These are phyloP conservation scores for Bullera alba DNA, from an alignment of 768 basidiomycete genomes.

Conservation along the genomic window DNA sequence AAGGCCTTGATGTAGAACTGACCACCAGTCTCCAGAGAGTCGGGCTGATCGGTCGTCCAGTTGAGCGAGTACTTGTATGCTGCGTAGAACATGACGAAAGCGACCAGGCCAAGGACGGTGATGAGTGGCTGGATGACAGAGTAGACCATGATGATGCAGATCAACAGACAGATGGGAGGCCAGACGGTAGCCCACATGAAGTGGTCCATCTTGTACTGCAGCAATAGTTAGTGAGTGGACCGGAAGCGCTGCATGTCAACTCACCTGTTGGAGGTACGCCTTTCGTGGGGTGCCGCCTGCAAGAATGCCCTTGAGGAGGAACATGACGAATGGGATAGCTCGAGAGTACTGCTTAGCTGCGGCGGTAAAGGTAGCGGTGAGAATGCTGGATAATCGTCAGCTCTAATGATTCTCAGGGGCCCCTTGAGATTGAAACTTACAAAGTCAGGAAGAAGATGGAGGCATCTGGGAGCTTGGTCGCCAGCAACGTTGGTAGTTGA, in stretches of 20 bases:
- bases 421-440: constrained; percentile 14
- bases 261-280: constrained; percentile 29
- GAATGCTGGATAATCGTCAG: constrained; percentile 18
- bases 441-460: constrained; percentile 48
- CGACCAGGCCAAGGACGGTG: constrained; percentile 38
- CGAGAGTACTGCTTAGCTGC: constrained; percentile 42
- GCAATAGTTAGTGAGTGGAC: background rate
- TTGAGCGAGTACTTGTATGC: constrained; percentile 46
- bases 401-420: background rate
- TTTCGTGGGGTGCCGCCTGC: constrained; percentile 45
- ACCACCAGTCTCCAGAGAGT: constrained; percentile 47
- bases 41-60: constrained; percentile 47
- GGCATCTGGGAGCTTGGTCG: constrained; percentile 37
- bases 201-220: constrained; percentile 32
- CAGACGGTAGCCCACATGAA: constrained; percentile 35
- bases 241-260: background rate
- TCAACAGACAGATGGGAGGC: constrained; percentile 42
- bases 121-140: constrained; percentile 47
- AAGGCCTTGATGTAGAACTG: constrained; percentile 48
- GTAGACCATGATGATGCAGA: constrained; percentile 47
- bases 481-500: constrained; percentile 35
- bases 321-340: constrained; percentile 41
- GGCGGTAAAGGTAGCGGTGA: constrained; percentile 38
- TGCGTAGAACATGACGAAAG: constrained; percentile 43
- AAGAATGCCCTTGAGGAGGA: constrained; percentile 32